Conservation (phyloP, 108 stramenopile species). For the Skeletonema costatum region DNA sequence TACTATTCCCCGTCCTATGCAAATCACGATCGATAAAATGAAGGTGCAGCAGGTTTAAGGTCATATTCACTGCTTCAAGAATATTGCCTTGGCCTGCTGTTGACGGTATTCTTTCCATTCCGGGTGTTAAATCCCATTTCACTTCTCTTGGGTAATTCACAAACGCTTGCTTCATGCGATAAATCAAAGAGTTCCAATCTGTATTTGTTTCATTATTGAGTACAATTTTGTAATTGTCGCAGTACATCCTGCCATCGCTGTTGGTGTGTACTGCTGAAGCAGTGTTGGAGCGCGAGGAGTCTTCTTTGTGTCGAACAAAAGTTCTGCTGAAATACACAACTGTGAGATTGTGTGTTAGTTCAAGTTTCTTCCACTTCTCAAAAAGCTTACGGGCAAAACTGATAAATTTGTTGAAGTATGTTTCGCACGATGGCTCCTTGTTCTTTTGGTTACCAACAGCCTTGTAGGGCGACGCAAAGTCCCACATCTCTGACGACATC, state of each 20-base stretch:
- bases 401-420: slow-evolving; percentile 89
- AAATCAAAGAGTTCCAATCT: slow-evolving; percentile 81
- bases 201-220: slow-evolving; percentile 89
- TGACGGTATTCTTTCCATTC: slow-evolving; percentile 65
- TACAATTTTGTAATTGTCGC: slow-evolving; percentile 92
- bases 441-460: slow-evolving; percentile 38
- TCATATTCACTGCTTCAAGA: slow-evolving; percentile 96
- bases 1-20: slow-evolving; percentile 91
- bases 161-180: slow-evolving; percentile 87
- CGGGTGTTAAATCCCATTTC: slow-evolving; percentile 72
- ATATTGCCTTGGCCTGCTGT: slow-evolving; percentile 94
- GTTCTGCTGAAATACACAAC: slow-evolving; percentile 95
- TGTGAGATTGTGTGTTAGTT: slow-evolving; percentile 92
- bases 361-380: slow-evolving; percentile 83
- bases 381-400: slow-evolving; percentile 72
- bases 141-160: slow-evolving; percentile 83
- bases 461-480: slow-evolving; percentile 82
- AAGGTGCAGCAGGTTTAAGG: slow-evolving; percentile 94
- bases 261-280: slow-evolving; percentile 45
- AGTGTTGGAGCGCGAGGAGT: slow-evolving; percentile 4
- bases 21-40: slow-evolving; percentile 97
- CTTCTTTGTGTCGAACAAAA: slow-evolving; percentile 48
- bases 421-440: slow-evolving; percentile 67
- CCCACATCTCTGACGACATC: slow-evolving; percentile 97
- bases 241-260: slow-evolving; percentile 74